Percentiles rank a stretch among this genome's conserved stretches.
phyloP scores from a whole-genome alignment of 352 stramenopile species.

The Phytophthora palmivora region DNA sequence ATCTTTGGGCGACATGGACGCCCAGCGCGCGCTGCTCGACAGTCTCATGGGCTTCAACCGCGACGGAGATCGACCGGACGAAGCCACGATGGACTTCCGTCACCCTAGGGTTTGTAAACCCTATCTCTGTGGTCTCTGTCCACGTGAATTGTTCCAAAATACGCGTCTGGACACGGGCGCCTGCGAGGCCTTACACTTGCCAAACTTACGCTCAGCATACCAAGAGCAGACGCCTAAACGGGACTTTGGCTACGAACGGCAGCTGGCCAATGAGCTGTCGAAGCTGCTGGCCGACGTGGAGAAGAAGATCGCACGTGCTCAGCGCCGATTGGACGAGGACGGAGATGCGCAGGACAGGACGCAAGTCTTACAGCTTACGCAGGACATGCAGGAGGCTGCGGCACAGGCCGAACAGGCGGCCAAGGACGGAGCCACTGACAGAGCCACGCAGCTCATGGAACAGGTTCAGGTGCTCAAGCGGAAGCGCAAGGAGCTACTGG shows the following conservation, averaged over 20 bases:
- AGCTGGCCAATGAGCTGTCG: conserved; percentile 70
- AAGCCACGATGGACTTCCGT: conserved; percentile 77
- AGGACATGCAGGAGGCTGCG: conserved; percentile 74
- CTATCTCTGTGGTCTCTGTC: conserved; percentile 85
- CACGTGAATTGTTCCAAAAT: conserved; percentile 91
- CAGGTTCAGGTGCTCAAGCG: conserved; percentile 70
- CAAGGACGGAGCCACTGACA: conserved; percentile 64
- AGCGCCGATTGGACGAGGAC: conserved; percentile 77
- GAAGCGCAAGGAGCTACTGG: conserved; percentile 31
- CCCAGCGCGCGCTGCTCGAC: conserved; percentile 88
- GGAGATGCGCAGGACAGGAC: conserved; percentile 34
- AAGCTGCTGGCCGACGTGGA: conserved; percentile 79
- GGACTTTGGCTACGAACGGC: conserved; percentile 76
- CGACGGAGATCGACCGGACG: conserved; percentile 85
- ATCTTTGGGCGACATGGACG: conserved; percentile 60
- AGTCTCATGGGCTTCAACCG: conserved; percentile 93
- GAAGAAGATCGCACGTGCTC: conserved; percentile 78
- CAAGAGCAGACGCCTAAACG: conserved; percentile 40
- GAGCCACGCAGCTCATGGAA: conserved; percentile 60
- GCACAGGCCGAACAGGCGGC: conserved; percentile 64
- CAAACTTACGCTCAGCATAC: conserved; percentile 72
- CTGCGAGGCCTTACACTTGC: conserved; percentile 75
- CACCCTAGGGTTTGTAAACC: conserved; percentile 82
- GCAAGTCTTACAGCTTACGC: conserved; percentile 75
- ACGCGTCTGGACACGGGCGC: conserved; percentile 88